Base-by-base conservation (phyloP, 805 yeast genomes). In the Diddensiella caesifluorescens region DNA sequence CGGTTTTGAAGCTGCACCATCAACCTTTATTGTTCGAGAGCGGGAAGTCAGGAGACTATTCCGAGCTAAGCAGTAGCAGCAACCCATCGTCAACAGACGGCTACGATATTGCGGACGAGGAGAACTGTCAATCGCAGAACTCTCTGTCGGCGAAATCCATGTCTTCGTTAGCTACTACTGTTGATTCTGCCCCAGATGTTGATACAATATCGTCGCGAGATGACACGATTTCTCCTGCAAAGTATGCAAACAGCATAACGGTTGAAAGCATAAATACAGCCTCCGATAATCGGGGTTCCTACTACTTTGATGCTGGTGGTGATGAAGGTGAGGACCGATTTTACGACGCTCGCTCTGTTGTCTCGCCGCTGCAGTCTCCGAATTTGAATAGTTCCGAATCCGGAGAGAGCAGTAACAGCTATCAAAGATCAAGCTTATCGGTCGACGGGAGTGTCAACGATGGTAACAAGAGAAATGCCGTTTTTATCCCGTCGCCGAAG, bases 51-150 rank as follows among this genome's bases (percentile, higher is more conserved):
- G n/a, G n/a, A n/a, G n/a, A n/a, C n/a, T n/a, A n/a, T n/a, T n/a
- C n/a, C n/a, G n/a, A n/a, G n/a, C n/a, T n/a, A n/a, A n/a, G n/a
- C n/a, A n/a, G n/a, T 68, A n/a, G 98, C 94, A 62, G 81, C 92
- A 40, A 77, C 80, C 45, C 76, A 92, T 46, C 71, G 90, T 38
- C 61, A 83, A 30, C 56, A 63, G 16, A 79, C 89, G 48, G 86
- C 80, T 5, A 75, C 85, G 4, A 70, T 88, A 46, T 87, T 95
- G 95, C 80, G 75, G 53, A 69, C 77, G 2, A 69, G 95, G 52
- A 62, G 60, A 23, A 74, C 73, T 41, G 97, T 13, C 39, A 35
- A n/a, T 35, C 39, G 5, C 39, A 35, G 7, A 35, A 35, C 21
- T 35, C 39, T n/a, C 37, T 35, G 16, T 35, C 39, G 39, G 21